Evolutionary conservation across 345 rosid species (phyloP).

Genomic region (Citrus cavaleriei): DNA sequence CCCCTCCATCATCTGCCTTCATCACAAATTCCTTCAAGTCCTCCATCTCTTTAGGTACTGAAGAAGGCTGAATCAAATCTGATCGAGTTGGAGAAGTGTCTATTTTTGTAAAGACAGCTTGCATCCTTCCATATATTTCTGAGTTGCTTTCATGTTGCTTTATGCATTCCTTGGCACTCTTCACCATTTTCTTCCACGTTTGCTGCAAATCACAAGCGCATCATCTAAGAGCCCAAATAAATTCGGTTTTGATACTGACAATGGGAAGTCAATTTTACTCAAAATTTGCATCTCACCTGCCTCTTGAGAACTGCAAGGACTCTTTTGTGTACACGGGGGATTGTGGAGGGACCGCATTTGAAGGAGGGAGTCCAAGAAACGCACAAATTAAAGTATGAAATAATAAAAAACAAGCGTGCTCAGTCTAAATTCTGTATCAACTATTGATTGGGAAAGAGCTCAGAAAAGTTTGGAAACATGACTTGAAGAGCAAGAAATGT

Average conservation of each 20-base stretch:
- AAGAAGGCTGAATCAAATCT: constrained; percentile 34
- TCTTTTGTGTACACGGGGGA: constrained; percentile 94
- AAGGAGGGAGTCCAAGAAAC: constrained; percentile 83
- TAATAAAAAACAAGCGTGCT: constrained; percentile 1
- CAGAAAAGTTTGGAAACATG: not conserved
- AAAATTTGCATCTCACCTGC: constrained; percentile 39
- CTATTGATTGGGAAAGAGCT: not conserved
- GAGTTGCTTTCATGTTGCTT: constrained; percentile 56
- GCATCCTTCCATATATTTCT: constrained; percentile 79
- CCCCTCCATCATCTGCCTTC: constrained; percentile 46
- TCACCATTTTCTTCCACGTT: constrained; percentile 68
- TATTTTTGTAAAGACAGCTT: constrained; percentile 65
- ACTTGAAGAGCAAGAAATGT: not conserved
- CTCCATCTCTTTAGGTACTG: constrained; percentile 58
- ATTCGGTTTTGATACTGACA: not conserved
- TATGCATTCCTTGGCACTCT: constrained; percentile 71
- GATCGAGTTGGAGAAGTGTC: constrained; percentile 42
- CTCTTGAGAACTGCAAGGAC: constrained; percentile 72
- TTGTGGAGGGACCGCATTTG: constrained; percentile 90
- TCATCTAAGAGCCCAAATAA: constrained; percentile 5
- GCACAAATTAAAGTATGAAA: constrained; percentile 80
- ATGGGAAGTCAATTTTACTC: not conserved
- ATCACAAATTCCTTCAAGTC: constrained; percentile 72
- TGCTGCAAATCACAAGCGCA: constrained; percentile 30
- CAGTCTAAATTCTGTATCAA: not conserved